Conservation (phyloP, 2,329 filamentous ascomycete species). For the Ceratocystis variospora region DNA sequence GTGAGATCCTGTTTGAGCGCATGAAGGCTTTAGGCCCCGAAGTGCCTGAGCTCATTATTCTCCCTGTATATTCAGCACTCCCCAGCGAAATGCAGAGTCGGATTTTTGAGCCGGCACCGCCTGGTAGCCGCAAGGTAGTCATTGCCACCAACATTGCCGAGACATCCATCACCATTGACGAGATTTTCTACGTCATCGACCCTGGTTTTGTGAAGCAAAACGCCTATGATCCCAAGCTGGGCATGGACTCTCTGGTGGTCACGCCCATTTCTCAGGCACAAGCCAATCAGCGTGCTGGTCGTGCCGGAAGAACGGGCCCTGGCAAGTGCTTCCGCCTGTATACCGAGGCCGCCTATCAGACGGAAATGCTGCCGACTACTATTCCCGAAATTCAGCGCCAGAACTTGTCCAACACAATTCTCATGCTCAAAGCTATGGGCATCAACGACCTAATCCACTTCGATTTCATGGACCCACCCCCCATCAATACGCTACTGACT, state of each 20-base stretch:
- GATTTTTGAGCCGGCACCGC: constrained; percentile 86
- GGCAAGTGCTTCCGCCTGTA: constrained; percentile 94
- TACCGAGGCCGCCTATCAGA: constrained; percentile 88
- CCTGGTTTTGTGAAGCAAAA: constrained; percentile 97
- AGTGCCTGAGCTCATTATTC: constrained; percentile 80
- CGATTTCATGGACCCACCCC: constrained; percentile 97
- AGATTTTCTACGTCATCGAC: constrained; percentile 94
- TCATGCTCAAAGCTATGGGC: constrained; percentile 98
- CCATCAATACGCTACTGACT: constrained; percentile 94
- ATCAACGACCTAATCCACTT: constrained; percentile 96
- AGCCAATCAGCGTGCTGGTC: constrained; percentile 83
- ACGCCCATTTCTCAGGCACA: constrained; percentile 95
- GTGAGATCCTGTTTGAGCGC: constrained; percentile 81
- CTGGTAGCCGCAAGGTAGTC: constrained; percentile 79
- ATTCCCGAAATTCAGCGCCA: constrained; percentile 95
- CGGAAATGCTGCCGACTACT: constrained; percentile 90
- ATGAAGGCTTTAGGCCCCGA: constrained; percentile 90
- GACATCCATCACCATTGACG: constrained; percentile 94
- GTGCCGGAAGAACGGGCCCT: constrained; percentile 85
- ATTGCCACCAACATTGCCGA: constrained; percentile 98
- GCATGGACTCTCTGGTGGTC: constrained; percentile 92
- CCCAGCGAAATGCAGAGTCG: constrained; percentile 86
- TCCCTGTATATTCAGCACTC: constrained; percentile 91
- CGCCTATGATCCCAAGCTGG: constrained; percentile 88
- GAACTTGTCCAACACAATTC: constrained; percentile 80